Percentiles rank a stretch among this genome's conserved stretches.
phyloP scores from a whole-genome alignment of 352 stramenopile genomes.

The Thalassiosira allenii region DNA sequence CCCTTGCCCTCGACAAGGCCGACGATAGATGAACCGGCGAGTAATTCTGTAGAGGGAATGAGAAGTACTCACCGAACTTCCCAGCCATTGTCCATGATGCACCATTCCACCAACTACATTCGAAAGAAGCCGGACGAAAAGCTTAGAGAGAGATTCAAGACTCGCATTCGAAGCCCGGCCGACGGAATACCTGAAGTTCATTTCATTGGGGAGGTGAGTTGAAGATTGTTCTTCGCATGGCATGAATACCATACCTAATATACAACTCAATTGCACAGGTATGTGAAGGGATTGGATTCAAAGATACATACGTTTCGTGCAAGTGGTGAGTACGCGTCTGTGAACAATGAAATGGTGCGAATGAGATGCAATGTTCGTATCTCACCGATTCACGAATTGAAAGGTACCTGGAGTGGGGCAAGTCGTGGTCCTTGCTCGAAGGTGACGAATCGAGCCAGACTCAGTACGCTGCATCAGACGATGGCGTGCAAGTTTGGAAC shows the following conservation, averaged over 20 bases:
- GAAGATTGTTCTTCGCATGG: too few species aligned
- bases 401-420: conserved; percentile 73
- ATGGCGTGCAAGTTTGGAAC: conserved; percentile 64
- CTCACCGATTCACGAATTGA: too few species aligned
- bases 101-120: conserved; percentile 48
- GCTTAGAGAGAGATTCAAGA: conserved; percentile 58
- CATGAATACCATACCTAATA: too few species aligned
- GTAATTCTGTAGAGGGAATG: too few species aligned
- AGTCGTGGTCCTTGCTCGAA: conserved; percentile 72
- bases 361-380: too few species aligned
- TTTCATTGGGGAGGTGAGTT: conserved; percentile 76
- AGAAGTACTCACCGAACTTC: too few species aligned
- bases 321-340: conserved; percentile 58
- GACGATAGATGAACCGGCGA: too few species aligned
- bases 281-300: conserved; percentile 57
- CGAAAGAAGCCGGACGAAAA: conserved; percentile 55
- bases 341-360: too few species aligned
- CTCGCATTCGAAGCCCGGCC: conserved; percentile 43
- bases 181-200: conserved; percentile 76
- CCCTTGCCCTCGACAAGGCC: too few species aligned
- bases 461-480: conserved; percentile 62
- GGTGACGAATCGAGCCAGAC: conserved; percentile 70
- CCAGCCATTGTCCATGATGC: too few species aligned
- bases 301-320: conserved; percentile 52
- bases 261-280: conserved; percentile 37